Percentiles rank a stretch among this genome's conserved stretches.
Conservation (phyloP, 306 rosid species). For the Rosa lucieae region DNA sequence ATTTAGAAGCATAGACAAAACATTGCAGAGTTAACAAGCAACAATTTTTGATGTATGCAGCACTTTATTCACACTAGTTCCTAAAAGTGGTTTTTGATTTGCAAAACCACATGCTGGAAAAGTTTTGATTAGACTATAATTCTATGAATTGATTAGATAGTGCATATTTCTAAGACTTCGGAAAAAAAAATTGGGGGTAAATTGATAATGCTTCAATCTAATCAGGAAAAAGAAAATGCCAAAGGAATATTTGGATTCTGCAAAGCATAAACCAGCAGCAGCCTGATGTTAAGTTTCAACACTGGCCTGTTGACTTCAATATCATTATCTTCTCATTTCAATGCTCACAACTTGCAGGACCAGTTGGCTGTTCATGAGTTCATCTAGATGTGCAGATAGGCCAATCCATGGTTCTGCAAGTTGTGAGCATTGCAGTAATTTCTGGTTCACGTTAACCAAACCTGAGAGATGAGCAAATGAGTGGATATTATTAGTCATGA, state of each 20-base stretch:
- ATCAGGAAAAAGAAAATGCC: constrained; percentile 6
- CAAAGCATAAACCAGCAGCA: not conserved
- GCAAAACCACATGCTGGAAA: not conserved
- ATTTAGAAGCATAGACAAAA: no score
- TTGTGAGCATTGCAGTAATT: not conserved
- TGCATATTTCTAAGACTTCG: not conserved
- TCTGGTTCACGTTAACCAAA: not conserved
- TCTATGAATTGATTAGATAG: not conserved
- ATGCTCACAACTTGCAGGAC: no score
- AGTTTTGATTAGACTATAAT: not conserved
- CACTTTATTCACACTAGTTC: no score
- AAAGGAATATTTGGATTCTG: constrained; percentile 13
- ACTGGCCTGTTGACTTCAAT: not conserved
- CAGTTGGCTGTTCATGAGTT: not conserved
- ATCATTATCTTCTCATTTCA: constrained; percentile 5
- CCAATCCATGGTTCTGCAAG: not conserved
- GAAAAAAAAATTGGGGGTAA: not conserved
- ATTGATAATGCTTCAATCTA: not conserved
- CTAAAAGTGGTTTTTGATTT: no score
- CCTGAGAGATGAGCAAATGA: not conserved
- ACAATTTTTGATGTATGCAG: no score
- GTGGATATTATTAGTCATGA: no score
- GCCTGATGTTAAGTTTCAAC: not conserved
- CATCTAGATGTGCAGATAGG: not conserved
- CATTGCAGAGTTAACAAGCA: no score